These are phyloP conservation scores for Furcasterigmium furcatum DNA, from an alignment of 2,329 filamentous ascomycete genomes.

Conservation along the genomic window DNA sequence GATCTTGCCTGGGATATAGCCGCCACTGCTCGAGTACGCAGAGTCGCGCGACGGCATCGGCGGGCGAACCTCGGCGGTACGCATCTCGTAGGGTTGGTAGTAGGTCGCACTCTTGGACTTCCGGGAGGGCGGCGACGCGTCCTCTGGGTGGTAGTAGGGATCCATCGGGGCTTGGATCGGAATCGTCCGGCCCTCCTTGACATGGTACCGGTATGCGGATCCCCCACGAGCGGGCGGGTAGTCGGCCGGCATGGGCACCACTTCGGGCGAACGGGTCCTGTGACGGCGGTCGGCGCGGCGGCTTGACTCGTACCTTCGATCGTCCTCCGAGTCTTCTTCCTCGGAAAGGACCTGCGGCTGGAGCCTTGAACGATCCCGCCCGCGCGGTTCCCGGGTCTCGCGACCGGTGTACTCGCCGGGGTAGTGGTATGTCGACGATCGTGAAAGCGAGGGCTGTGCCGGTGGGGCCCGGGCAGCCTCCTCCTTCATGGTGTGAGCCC, in stretches of 20 bases:
- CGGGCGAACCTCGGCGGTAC: slow-evolving; percentile 22
- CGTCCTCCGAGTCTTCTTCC: slow-evolving; percentile 30
- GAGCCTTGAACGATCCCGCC: slow-evolving; percentile 31
- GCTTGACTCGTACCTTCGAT: slow-evolving; percentile 18
- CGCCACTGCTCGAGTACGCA: slow-evolving; percentile 21
- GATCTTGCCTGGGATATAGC: slow-evolving; percentile 23
- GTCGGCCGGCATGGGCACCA: slow-evolving; percentile 10
- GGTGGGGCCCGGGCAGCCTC: slow-evolving; percentile 22
- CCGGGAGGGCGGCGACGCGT: slow-evolving; percentile 6
- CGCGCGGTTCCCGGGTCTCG: slow-evolving; percentile 22
- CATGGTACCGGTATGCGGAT: slow-evolving; percentile 4
- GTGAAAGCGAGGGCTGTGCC: slow-evolving; percentile 13
- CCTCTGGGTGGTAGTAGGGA: slow-evolving; percentile 17
- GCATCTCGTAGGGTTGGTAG: slow-evolving; percentile 11
- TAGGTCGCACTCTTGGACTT: slow-evolving; percentile 4
- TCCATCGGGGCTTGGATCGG: slow-evolving; percentile 11
- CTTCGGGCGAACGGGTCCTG: slow-evolving; percentile 29
- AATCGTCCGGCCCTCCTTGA: slow-evolving; percentile 19
- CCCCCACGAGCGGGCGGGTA: slow-evolving; percentile 1
- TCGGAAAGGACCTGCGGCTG: slow-evolving; percentile 28
- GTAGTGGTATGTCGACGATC: slow-evolving; percentile 30
- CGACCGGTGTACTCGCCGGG: slow-evolving; percentile 10
- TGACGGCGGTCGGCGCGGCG: slow-evolving; percentile 23
- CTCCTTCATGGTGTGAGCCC: slow-evolving; percentile 30
- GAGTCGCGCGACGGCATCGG: slow-evolving; percentile 23